Conservation (phyloP, 257 asterid species). For the Petunia secreta region DNA sequence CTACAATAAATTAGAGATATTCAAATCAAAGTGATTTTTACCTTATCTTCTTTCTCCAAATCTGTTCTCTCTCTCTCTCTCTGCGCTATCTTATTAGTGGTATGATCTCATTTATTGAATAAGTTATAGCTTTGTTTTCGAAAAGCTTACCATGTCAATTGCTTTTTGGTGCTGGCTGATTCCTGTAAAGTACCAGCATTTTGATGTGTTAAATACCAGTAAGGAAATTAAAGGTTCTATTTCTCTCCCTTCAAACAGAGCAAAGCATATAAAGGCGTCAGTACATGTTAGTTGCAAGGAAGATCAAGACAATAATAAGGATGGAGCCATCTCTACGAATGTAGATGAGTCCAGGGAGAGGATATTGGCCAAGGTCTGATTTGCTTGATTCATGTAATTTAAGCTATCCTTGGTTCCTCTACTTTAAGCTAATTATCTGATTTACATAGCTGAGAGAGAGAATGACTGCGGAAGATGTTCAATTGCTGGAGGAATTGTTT, state of each 20-base stretch:
- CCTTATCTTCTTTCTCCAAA: background rate
- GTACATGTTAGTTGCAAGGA: conserved; percentile 44
- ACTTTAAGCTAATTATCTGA: conserved; percentile 35
- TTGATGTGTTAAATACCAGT: background rate
- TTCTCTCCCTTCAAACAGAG: conserved; percentile 55
- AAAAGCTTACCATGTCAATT: background rate
- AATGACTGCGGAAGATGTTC: conserved; percentile 58
- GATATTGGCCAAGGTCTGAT: conserved; percentile 62
- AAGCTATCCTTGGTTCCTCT: conserved; percentile 13
- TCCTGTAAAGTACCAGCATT: background rate
- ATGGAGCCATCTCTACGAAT: conserved; percentile 29
- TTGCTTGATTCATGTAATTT: conserved; percentile 17
- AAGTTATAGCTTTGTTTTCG: background rate
- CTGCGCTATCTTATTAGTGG: background rate
- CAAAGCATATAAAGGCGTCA: conserved; percentile 73
- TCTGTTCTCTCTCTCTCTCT: no score
- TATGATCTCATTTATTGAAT: background rate
- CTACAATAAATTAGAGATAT: background rate
- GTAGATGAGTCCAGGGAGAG: conserved; percentile 59
- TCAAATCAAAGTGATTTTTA: background rate
- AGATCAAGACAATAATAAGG: conserved; percentile 41
- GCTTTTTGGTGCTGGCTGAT: background rate
- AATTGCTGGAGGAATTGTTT: conserved; percentile 71
- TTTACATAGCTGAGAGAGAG: conserved; percentile 56
- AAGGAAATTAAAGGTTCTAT: conserved; percentile 27